Conservation (phyloP, 129 eudicot genomes). For the Chrysanthemum seticuspe region DNA sequence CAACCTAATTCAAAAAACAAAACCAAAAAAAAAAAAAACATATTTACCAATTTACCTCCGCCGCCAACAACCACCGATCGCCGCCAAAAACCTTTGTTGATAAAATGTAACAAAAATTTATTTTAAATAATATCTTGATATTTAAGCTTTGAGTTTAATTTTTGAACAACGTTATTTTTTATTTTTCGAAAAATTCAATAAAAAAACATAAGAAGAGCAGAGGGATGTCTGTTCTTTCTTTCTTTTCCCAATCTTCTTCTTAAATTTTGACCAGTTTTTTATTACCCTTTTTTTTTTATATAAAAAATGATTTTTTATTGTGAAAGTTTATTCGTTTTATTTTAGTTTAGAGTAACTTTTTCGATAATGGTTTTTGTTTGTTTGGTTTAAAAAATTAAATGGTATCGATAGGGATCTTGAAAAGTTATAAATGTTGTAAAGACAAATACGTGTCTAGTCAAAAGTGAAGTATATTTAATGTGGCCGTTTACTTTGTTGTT, state of each 20-base stretch:
- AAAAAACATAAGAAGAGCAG: slow-evolving; percentile 30
- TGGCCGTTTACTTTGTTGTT: too few relatives aligned
- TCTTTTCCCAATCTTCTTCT: slow-evolving; percentile 33
- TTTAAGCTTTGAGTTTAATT: too few relatives aligned
- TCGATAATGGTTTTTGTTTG: background rate
- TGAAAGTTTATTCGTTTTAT: slow-evolving; percentile 12
- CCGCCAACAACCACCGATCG: background rate
- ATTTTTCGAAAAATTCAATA: slow-evolving; percentile 17
- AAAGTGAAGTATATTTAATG: too few relatives aligned
- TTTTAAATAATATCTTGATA: background rate
- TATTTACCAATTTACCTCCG: slow-evolving; percentile 13
- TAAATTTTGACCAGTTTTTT: slow-evolving; percentile 25
- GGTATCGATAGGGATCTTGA: background rate
- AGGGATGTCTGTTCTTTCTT: slow-evolving; percentile 37
- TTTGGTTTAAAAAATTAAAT: background rate
- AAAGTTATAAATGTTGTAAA: background rate
- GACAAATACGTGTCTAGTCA: too few relatives aligned
- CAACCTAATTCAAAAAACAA: slow-evolving; percentile 18
- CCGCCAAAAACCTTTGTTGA: slow-evolving; percentile 10
- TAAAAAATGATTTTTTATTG: background rate
- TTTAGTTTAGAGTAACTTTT: background rate
- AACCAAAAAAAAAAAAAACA: background rate
- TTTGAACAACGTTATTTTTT: too few relatives aligned
- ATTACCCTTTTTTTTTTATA: slow-evolving; percentile 4
- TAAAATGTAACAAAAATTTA: slow-evolving; percentile 4